phyloP scores from a whole-genome alignment of 164 flowering plant genomes.

The Stephania yunnanensis region DNA sequence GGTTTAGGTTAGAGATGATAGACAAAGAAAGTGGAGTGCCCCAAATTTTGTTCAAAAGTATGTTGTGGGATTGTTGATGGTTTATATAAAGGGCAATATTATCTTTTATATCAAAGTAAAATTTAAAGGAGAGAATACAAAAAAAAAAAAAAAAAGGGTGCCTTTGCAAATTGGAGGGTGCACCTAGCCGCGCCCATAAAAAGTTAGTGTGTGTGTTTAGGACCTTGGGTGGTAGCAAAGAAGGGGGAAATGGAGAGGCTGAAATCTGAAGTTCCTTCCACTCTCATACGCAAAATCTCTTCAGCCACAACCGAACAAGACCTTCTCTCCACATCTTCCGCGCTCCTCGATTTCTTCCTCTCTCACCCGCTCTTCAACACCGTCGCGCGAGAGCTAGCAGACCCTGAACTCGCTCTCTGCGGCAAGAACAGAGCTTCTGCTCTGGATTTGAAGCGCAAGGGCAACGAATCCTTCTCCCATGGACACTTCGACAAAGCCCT shows the following conservation, averaged over 20 bases:
- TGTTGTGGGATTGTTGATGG: too few relatives aligned
- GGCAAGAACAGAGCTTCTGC: constrained; percentile 51
- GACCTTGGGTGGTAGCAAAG: too few relatives aligned
- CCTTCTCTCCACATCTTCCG: constrained; percentile 46
- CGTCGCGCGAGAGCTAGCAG: constrained; percentile 53
- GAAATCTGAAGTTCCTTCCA: constrained; percentile 44
- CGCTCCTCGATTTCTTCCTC: constrained; percentile 51
- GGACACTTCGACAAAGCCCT: constrained; percentile 54
- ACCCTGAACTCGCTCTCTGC: constrained; percentile 38
- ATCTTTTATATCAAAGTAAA: too few relatives aligned
- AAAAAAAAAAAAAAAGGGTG: too few relatives aligned
- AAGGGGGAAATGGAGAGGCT: constrained; percentile 51
- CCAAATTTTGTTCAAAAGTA: too few relatives aligned
- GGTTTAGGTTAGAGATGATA: too few relatives aligned
- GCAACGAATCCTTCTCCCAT: constrained; percentile 48
- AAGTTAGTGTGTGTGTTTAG: too few relatives aligned
- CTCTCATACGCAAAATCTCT: constrained; percentile 34
- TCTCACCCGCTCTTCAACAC: constrained; percentile 50
- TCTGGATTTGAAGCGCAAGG: constrained; percentile 56
- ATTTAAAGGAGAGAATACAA: too few relatives aligned
- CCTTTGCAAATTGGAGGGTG: too few relatives aligned
- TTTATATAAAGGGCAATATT: too few relatives aligned
- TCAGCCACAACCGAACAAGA: constrained; percentile 30
- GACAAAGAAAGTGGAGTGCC: too few relatives aligned
- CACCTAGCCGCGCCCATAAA: too few relatives aligned